A percentile compares a stretch with the other conserved stretches of the same genome.
These are phyloP conservation scores for Aegilops sharonensis DNA, from an alignment of 176 grass and related monocot species.

Conservation along the genomic window DNA sequence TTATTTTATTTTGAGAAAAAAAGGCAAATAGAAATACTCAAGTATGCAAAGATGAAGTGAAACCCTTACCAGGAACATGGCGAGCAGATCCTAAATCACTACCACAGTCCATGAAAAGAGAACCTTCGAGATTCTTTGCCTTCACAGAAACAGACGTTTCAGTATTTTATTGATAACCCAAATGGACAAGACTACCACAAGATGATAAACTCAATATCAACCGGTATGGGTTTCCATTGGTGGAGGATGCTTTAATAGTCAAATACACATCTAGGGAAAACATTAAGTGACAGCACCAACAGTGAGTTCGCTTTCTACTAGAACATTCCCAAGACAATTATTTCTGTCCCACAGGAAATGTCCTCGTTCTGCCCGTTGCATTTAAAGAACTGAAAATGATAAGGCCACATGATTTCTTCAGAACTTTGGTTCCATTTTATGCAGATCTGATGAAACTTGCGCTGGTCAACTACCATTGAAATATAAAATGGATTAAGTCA, in stretches of 20 bases:
- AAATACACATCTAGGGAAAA: conserved; percentile 21
- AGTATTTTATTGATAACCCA: background rate
- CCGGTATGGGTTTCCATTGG: background rate
- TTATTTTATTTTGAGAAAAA: background rate
- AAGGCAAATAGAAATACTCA: conserved; percentile 11
- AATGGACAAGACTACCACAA: conserved; percentile 9
- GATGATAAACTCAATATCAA: conserved; percentile 6
- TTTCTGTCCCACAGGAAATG: background rate
- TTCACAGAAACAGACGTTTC: conserved; percentile 49
- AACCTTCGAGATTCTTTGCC: conserved; percentile 77
- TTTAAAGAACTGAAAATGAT: background rate
- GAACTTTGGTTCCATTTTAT: background rate
- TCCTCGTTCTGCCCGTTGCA: background rate
- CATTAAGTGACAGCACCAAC: background rate
- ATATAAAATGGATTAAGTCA: background rate
- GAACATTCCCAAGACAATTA: background rate
- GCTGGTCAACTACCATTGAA: background rate
- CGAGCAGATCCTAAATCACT: conserved; percentile 86
- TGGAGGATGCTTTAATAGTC: background rate
- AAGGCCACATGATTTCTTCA: background rate
- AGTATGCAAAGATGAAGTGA: background rate
- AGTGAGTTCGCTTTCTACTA: background rate
- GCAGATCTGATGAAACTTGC: background rate
- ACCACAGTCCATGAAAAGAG: conserved; percentile 90
- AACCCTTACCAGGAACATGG: conserved; percentile 71